These are phyloP conservation scores for Torulaspora quercuum DNA, from an alignment of 805 yeast species.

Conservation along the genomic window DNA sequence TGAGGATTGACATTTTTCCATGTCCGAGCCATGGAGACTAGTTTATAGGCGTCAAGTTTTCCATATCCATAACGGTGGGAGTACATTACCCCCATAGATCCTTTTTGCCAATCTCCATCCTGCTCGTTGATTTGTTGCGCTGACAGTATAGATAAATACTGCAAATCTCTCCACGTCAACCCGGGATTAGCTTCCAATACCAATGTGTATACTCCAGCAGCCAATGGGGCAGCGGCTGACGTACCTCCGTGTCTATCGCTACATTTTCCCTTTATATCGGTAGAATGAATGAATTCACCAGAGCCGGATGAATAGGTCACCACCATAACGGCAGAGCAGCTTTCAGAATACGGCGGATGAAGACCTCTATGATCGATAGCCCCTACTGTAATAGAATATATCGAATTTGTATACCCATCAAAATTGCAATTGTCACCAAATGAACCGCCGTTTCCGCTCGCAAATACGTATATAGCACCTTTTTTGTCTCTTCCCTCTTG, in stretches of 20 bases:
- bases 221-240: conserved; percentile 97
- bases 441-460: conserved; percentile 89
- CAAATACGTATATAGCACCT: conserved; percentile 91
- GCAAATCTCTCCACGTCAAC: conserved; percentile 94
- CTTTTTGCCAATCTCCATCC: conserved; percentile 72
- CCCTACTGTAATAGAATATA: conserved; percentile 90
- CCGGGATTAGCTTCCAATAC: conserved; percentile 80
- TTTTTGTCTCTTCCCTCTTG: conserved; percentile 74
- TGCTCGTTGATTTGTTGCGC: conserved; percentile 62
- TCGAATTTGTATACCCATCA: conserved; percentile 96
- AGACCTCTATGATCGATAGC: conserved; percentile 84
- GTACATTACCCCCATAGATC: conserved; percentile 64
- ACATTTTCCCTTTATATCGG: conserved; percentile 71
- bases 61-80: conserved; percentile 93
- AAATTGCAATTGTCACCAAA: conserved; percentile 88
- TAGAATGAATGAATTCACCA: conserved; percentile 83
- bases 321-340: conserved; percentile 91
- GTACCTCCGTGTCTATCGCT: conserved; percentile 87
- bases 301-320: conserved; percentile 92
- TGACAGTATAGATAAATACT: conserved; percentile 70
- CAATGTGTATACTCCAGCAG: conserved; percentile 90
- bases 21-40: conserved; percentile 67
- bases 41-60: conserved; percentile 72
- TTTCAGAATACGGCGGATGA: conserved; percentile 88
- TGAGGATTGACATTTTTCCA: conserved; percentile 92